A percentile compares a stretch with the other conserved stretches of the same genome.
These are phyloP conservation scores for Bimuria novae-zelandiae DNA, from an alignment of 2,329 filamentous ascomycete species.

Conservation along the genomic window DNA sequence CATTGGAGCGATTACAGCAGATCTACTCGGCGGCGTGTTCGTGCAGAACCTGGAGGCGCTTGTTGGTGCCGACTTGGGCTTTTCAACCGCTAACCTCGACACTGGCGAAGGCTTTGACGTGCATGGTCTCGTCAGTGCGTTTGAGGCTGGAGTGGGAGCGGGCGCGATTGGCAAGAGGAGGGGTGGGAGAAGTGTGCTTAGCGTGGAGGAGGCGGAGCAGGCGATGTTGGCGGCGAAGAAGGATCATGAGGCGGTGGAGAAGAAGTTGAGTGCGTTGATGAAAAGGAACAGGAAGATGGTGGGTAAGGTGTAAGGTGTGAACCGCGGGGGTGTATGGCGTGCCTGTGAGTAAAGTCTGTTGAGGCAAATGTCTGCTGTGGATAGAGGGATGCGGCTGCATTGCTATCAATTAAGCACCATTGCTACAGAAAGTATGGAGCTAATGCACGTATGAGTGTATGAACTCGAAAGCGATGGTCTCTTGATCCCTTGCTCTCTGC, in stretches of 20 bases:
- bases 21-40: constrained; percentile 40
- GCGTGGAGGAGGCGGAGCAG: constrained; percentile 43
- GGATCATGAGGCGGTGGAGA: constrained; percentile 44
- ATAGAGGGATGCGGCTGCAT: too few relatives aligned
- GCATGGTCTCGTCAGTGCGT: constrained; percentile 30
- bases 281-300: constrained; percentile 45
- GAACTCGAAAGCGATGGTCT: too few relatives aligned
- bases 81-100: constrained; percentile 25
- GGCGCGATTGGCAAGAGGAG: constrained; percentile 13
- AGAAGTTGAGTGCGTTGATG: constrained; percentile 41
- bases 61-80: constrained; percentile 37
- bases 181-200: constrained; percentile 34
- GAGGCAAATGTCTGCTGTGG: too few relatives aligned
- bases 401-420: too few relatives aligned
- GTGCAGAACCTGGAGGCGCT: constrained; percentile 43
- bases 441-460: too few relatives aligned
- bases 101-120: constrained; percentile 28
- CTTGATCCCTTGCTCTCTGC: too few relatives aligned
- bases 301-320: constrained; percentile 7
- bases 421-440: too few relatives aligned
- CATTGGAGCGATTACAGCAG: constrained; percentile 40
- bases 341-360: neutral
- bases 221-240: constrained; percentile 41
- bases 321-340: too few relatives aligned
- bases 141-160: constrained; percentile 21